Conservation (phyloP, 768 basidiomycete species). For the Mycena capillaripes region DNA sequence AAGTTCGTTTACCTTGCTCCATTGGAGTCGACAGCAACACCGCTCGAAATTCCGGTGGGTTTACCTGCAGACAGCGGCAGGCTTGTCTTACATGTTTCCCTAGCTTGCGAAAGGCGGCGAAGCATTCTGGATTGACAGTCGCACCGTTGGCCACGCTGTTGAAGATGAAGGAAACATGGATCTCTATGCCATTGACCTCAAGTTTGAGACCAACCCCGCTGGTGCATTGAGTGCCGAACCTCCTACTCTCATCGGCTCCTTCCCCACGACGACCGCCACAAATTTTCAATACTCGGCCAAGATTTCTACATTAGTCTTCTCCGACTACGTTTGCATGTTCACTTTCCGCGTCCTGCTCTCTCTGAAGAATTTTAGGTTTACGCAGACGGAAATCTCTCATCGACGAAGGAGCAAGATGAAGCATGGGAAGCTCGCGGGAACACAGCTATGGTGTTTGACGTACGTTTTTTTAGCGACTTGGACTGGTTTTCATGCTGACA, state of each 20-base stretch:
- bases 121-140: slow-evolving; percentile 82
- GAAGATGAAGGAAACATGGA: slow-evolving; percentile 67
- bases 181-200: slow-evolving; percentile 72
- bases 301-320: slow-evolving; percentile 83
- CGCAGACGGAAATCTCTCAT: slow-evolving; percentile 77
- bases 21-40: slow-evolving; percentile 63
- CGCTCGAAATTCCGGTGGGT: slow-evolving; percentile 68
- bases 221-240: slow-evolving; percentile 51
- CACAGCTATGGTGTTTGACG: slow-evolving; percentile 79
- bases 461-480: not conserved
- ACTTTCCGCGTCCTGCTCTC: not conserved
- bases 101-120: slow-evolving; percentile 78
- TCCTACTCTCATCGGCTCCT: slow-evolving; percentile 68
- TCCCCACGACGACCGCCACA: slow-evolving; percentile 75
- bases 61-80: not conserved
- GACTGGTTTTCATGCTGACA: not conserved
- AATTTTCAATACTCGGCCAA: slow-evolving; percentile 78
- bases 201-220: slow-evolving; percentile 50
- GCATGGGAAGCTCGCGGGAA: slow-evolving; percentile 81
- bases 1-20: slow-evolving; percentile 77
- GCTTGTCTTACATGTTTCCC: not conserved
- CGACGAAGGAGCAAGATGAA: slow-evolving; percentile 78
- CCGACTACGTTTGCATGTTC: slow-evolving; percentile 41
- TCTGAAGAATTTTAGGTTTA: slow-evolving; percentile 64
- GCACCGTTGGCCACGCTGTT: slow-evolving; percentile 80